A percentile compares a stretch with the other conserved stretches of the same genome.
Conservation (phyloP, 2,329 filamentous ascomycete genomes). For the Coniella vitis region DNA sequence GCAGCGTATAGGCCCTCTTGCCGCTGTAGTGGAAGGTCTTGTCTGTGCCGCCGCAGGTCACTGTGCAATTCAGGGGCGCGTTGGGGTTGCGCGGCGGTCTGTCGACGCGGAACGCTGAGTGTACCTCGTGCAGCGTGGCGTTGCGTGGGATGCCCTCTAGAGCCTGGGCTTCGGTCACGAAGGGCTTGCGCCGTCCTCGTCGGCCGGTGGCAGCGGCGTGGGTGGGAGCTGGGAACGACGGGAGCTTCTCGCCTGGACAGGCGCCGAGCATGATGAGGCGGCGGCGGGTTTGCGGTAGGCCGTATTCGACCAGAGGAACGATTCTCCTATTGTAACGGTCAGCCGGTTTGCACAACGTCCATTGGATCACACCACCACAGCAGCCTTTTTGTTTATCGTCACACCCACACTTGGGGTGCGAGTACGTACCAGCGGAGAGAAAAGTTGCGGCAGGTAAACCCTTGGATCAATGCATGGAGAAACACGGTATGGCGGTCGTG, state of each 20-base stretch:
- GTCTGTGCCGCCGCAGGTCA: slow-evolving; percentile 56
- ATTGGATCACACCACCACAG: too few species aligned
- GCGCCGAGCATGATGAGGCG: slow-evolving; percentile 51
- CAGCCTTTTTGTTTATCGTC: too few species aligned
- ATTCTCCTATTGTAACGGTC: slow-evolving; percentile 34
- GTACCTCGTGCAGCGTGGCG: slow-evolving; percentile 33
- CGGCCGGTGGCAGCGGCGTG: slow-evolving; percentile 36
- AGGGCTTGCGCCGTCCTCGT: slow-evolving; percentile 23
- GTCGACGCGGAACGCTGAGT: slow-evolving; percentile 16
- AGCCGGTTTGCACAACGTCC: neutral
- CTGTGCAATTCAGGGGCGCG: slow-evolving; percentile 43
- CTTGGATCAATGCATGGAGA: slow-evolving; percentile 54
- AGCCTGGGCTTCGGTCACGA: slow-evolving; percentile 37
- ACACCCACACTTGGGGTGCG: too few species aligned
- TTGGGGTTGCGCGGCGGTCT: slow-evolving; percentile 38
- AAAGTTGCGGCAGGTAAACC: slow-evolving; percentile 60
- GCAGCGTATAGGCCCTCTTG: slow-evolving; percentile 52
- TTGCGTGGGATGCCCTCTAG: slow-evolving; percentile 28
- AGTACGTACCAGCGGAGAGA: slow-evolving; percentile 54
- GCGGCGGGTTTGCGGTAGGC: slow-evolving; percentile 40
- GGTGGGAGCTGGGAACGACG: slow-evolving; percentile 56
- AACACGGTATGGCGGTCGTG: slow-evolving; percentile 43
- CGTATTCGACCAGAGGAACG: slow-evolving; percentile 45
- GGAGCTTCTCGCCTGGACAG: slow-evolving; percentile 64
- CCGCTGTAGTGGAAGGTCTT: slow-evolving; percentile 59